phyloP scores from a whole-genome alignment of 352 stramenopile species.

The Pilasporangium apinafurcum region DNA sequence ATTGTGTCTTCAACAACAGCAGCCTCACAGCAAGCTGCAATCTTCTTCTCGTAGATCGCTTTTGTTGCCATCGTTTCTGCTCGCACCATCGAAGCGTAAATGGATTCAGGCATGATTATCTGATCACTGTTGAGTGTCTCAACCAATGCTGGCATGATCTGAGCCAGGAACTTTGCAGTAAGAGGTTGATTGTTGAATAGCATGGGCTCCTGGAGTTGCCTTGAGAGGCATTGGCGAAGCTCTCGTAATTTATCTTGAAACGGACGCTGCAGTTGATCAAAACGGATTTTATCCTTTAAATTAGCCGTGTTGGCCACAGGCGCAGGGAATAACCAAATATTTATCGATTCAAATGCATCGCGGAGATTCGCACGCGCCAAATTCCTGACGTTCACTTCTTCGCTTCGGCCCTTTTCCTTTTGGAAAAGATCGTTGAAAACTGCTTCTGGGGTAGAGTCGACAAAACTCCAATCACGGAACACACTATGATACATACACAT shows the following conservation, averaged over 20 bases:
- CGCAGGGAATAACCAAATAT: slow-evolving; percentile 80
- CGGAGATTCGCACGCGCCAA: slow-evolving; percentile 64
- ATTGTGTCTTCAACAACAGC: slow-evolving; percentile 51
- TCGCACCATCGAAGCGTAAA: slow-evolving; percentile 83
- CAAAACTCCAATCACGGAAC: slow-evolving; percentile 88
- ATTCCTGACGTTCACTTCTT: slow-evolving; percentile 80
- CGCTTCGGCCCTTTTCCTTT: slow-evolving; percentile 74
- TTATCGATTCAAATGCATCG: slow-evolving; percentile 83
- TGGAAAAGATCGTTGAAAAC: slow-evolving; percentile 77
- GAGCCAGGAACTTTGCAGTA: slow-evolving; percentile 58
- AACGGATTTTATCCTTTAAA: slow-evolving; percentile 77
- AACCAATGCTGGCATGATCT: slow-evolving; percentile 73
- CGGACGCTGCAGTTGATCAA: slow-evolving; percentile 69
- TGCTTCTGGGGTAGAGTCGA: slow-evolving; percentile 73
- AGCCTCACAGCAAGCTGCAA: slow-evolving; percentile 62
- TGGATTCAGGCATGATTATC: slow-evolving; percentile 87
- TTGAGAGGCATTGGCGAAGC: slow-evolving; percentile 61
- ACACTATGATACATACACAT: slow-evolving; percentile 25
- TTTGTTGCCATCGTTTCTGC: slow-evolving; percentile 63
- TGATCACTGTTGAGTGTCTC: slow-evolving; percentile 83
- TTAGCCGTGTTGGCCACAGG: slow-evolving; percentile 75
- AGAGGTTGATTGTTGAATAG: slow-evolving; percentile 68
- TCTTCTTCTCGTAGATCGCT: slow-evolving; percentile 52
- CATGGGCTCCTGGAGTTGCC: slow-evolving; percentile 69
- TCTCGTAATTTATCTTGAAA: slow-evolving; percentile 78